Percentiles rank a stretch among this genome's conserved stretches.
These are phyloP conservation scores for Mycena rosella DNA, from an alignment of 768 basidiomycete genomes.

Conservation along the genomic window DNA sequence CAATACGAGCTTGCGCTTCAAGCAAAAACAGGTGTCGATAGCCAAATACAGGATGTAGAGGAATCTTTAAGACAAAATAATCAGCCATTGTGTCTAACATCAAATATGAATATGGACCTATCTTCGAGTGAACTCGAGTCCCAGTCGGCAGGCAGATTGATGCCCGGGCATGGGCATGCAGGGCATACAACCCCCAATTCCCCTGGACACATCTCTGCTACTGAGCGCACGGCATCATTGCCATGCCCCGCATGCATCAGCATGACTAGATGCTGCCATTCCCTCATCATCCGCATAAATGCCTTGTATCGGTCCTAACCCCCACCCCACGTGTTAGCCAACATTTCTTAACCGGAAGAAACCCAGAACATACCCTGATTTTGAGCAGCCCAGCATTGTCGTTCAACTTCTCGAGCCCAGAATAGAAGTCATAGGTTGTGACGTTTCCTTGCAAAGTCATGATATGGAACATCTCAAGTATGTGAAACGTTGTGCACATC, in stretches of 20 bases:
- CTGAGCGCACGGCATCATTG: constrained; percentile 39
- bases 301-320: constrained; percentile 24
- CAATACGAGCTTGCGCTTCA: neutral
- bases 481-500: neutral
- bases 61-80: neutral
- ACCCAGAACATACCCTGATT: neutral
- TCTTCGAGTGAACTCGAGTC: constrained; percentile 7
- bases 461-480: constrained; percentile 8
- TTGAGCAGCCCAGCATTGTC: neutral
- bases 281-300: constrained; percentile 20
- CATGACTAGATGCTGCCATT: constrained; percentile 43
- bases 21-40: neutral
- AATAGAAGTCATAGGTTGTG: constrained; percentile 20
- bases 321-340: no score
- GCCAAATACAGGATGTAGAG: neutral
- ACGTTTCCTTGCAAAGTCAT: constrained; percentile 14
- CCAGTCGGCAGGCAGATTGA: constrained; percentile 4
- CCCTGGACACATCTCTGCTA: constrained; percentile 37
- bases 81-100: neutral
- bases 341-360: no score
- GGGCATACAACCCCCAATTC: constrained; percentile 24
- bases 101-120: constrained; percentile 26
- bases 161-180: neutral
- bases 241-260: constrained; percentile 42
- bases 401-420: constrained; percentile 1